A percentile compares a stretch with the other conserved stretches of the same genome.
These are phyloP conservation scores for Monosporozyma servazzii DNA, from an alignment of 805 yeast species.

Conservation along the genomic window DNA sequence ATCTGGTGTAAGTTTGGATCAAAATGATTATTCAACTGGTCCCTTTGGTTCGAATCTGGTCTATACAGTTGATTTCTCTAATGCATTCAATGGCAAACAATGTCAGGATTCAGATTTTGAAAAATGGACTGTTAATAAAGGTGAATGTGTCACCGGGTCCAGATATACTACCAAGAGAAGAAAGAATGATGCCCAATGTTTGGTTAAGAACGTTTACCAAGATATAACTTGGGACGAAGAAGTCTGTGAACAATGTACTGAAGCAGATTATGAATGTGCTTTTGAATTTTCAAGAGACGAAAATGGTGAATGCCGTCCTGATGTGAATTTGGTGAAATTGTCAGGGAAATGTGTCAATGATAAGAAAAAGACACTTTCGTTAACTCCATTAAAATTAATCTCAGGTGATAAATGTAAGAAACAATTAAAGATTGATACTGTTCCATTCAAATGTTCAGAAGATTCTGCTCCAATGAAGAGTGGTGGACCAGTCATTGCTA, in stretches of 20 bases:
- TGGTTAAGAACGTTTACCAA: constrained; percentile 29
- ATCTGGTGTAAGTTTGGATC: constrained; percentile 30
- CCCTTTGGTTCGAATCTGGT: constrained; percentile 4
- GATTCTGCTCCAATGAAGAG: constrained; percentile 11
- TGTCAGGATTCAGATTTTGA: constrained; percentile 53
- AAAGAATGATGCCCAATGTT: constrained; percentile 55
- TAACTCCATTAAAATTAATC: constrained; percentile 14
- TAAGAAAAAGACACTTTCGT: constrained; percentile 6
- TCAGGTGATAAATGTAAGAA: constrained; percentile 18
- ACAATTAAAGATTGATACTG: constrained; percentile 20
- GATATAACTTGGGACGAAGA: constrained; percentile 38
- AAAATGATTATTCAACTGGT: not conserved
- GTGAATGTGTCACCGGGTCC: constrained; percentile 58
- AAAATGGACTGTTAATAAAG: constrained; percentile 37
- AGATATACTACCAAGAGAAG: constrained; percentile 55
- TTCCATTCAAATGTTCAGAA: constrained; percentile 22
- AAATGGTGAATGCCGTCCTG: constrained; percentile 42
- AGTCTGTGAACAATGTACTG: constrained; percentile 51
- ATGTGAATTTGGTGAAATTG: constrained; percentile 12
- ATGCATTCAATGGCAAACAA: constrained; percentile 39
- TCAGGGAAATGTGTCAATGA: constrained; percentile 16
- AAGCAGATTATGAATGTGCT: constrained; percentile 63
- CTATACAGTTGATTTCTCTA: constrained; percentile 44
- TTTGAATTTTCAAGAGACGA: constrained; percentile 36
- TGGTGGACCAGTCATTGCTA: constrained; percentile 30